phyloP scores from a whole-genome alignment of 306 rosid genomes.

The Inga leiocalycina region DNA sequence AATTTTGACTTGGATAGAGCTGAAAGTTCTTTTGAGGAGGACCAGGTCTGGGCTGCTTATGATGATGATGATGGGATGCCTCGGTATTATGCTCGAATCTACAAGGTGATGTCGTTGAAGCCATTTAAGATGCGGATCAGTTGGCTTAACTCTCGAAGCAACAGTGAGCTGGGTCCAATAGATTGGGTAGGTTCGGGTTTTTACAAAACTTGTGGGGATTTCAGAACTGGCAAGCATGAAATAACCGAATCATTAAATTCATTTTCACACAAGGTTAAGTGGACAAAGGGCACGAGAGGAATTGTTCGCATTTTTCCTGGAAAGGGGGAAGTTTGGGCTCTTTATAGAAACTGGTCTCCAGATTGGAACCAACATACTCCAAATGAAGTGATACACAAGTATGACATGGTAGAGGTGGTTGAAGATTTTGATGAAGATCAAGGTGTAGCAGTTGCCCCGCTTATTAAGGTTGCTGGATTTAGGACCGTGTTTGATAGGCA shows the following conservation, averaged over 20 bases:
- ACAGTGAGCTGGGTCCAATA: slow-evolving; percentile 61
- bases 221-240: slow-evolving; percentile 59
- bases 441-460: slow-evolving; percentile 54
- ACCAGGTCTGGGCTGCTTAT: slow-evolving; percentile 79
- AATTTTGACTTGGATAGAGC: slow-evolving; percentile 68
- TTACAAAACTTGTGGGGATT: slow-evolving; percentile 69
- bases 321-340: slow-evolving; percentile 74
- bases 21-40: slow-evolving; percentile 58
- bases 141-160: slow-evolving; percentile 74
- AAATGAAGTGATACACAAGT: slow-evolving; percentile 52
- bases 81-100: slow-evolving; percentile 71
- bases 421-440: slow-evolving; percentile 49
- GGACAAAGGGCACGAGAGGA: slow-evolving; percentile 63
- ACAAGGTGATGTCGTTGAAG: slow-evolving; percentile 56
- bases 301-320: slow-evolving; percentile 53
- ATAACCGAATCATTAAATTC: slow-evolving; percentile 46
- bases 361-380: slow-evolving; percentile 60
- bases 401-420: slow-evolving; percentile 74
- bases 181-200: slow-evolving; percentile 72
- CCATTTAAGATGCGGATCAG: slow-evolving; percentile 74
- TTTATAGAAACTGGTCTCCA: slow-evolving; percentile 63
- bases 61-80: slow-evolving; percentile 81
- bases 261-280: slow-evolving; percentile 63
- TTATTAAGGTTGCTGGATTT: slow-evolving; percentile 58
- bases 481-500: slow-evolving; percentile 52